These are phyloP conservation scores for Solanum stenotomum DNA, from an alignment of 257 asterid genomes.

Conservation along the genomic window DNA sequence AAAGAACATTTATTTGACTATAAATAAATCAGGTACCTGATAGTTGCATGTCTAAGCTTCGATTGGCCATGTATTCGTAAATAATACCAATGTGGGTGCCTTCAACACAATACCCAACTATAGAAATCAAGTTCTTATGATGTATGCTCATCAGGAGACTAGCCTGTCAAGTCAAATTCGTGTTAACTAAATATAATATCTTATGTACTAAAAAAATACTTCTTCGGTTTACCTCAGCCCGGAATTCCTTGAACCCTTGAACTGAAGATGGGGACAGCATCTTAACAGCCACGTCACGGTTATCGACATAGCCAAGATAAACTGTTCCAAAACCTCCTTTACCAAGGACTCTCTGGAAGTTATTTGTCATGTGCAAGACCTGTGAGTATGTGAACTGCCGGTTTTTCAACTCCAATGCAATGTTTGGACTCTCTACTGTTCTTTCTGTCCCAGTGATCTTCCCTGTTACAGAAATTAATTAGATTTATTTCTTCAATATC, in stretches of 20 bases:
- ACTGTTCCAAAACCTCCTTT: conserved; percentile 15
- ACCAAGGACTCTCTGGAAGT: conserved; percentile 7
- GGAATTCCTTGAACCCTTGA: conserved; percentile 14
- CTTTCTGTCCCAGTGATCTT: background rate
- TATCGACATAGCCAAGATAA: conserved; percentile 7
- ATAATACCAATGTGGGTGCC: conserved; percentile 3
- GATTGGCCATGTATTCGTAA: conserved; percentile 8
- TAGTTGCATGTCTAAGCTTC: conserved; percentile 1
- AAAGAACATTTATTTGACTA: background rate
- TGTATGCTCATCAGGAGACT: conserved; percentile 1
- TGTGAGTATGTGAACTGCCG: conserved; percentile 10
- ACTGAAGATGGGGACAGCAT: conserved; percentile 3
- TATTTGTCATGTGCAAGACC: conserved; percentile 2
- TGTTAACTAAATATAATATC: background rate
- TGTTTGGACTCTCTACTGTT: background rate
- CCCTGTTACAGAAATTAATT: background rate
- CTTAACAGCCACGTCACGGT: conserved; percentile 6
- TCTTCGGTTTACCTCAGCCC: background rate
- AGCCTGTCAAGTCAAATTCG: background rate
- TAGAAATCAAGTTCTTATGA: conserved; percentile 6
- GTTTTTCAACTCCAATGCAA: background rate
- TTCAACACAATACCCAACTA: conserved; percentile 10
- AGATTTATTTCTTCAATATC: background rate
- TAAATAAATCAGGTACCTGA: conserved; percentile 3
- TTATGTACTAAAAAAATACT: background rate